A percentile compares a stretch with the other conserved stretches of the same genome.
These are phyloP conservation scores for Eucalyptus paniculata DNA, from an alignment of 345 rosid species.

Conservation along the genomic window DNA sequence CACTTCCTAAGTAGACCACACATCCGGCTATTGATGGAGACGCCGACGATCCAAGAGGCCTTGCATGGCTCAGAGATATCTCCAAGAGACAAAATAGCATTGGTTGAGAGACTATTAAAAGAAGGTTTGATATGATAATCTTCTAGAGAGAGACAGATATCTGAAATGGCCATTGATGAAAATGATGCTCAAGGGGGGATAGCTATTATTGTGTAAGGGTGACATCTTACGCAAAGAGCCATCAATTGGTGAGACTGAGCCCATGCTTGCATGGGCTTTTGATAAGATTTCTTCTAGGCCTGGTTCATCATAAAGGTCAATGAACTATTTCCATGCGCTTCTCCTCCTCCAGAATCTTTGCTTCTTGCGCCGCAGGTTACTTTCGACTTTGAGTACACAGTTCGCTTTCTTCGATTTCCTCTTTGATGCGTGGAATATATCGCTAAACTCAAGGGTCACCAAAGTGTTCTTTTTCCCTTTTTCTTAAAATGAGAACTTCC, in stretches of 20 bases:
- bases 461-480: background rate
- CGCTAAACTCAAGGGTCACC: background rate
- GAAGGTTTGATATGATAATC: background rate
- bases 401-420: background rate
- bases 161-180: background rate
- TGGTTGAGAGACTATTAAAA: background rate
- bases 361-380: background rate
- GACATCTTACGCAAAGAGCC: background rate
- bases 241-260: background rate
- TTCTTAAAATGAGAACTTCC: background rate
- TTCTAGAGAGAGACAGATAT: background rate
- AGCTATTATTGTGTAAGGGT: background rate
- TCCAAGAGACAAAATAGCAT: background rate
- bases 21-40: background rate
- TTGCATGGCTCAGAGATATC: background rate
- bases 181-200: background rate
- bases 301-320: background rate
- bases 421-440: background rate
- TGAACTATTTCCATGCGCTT: background rate
- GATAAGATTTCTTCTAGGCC: background rate
- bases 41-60: background rate
- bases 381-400: background rate
- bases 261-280: background rate
- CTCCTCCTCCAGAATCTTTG: background rate
- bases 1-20: too few relatives aligned